A percentile compares a stretch with the other conserved stretches of the same genome.
Conservation (phyloP, 352 stramenopile genomes). For the Pythium phragmitis region DNA sequence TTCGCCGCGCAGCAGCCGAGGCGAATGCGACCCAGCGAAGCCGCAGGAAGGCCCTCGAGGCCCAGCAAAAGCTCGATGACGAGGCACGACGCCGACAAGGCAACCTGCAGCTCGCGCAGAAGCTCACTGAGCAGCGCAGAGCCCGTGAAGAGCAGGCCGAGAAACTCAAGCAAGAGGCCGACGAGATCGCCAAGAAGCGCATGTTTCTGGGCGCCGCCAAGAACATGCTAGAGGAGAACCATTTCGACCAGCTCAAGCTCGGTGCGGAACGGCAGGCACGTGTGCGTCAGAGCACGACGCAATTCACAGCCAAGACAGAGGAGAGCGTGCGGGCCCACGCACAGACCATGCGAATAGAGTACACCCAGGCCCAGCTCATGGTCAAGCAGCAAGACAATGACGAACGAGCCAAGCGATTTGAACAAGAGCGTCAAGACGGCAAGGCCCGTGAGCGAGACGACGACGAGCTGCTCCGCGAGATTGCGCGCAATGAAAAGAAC, state of each 20-base stretch:
- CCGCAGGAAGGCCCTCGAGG: slow-evolving; percentile 54
- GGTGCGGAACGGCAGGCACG: slow-evolving; percentile 58
- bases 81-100: slow-evolving; percentile 59
- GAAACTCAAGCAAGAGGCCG: slow-evolving; percentile 51
- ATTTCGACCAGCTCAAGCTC: slow-evolving; percentile 63
- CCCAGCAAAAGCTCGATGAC: slow-evolving; percentile 50
- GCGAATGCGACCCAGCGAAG: slow-evolving; percentile 55
- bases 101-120: slow-evolving; percentile 75
- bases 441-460: slow-evolving; percentile 44
- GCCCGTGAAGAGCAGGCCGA: slow-evolving; percentile 49
- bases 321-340: slow-evolving; percentile 44
- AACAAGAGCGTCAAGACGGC: slow-evolving; percentile 39
- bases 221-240: slow-evolving; percentile 78
- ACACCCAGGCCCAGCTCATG: slow-evolving; percentile 15
- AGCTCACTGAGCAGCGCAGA: slow-evolving; percentile 56
- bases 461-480: slow-evolving; percentile 53
- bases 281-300: slow-evolving; percentile 48
- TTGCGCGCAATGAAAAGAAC: slow-evolving; percentile 64
- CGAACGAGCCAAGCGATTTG: slow-evolving; percentile 27
- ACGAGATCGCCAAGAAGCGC: slow-evolving; percentile 70
- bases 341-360: slow-evolving; percentile 45
- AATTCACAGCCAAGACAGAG: slow-evolving; percentile 40
- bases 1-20: slow-evolving; percentile 62
- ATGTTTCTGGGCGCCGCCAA: slow-evolving; percentile 87
- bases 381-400: slow-evolving; percentile 33